Conservation (phyloP, 768 basidiomycete species). For the Collybiopsis confluens region DNA sequence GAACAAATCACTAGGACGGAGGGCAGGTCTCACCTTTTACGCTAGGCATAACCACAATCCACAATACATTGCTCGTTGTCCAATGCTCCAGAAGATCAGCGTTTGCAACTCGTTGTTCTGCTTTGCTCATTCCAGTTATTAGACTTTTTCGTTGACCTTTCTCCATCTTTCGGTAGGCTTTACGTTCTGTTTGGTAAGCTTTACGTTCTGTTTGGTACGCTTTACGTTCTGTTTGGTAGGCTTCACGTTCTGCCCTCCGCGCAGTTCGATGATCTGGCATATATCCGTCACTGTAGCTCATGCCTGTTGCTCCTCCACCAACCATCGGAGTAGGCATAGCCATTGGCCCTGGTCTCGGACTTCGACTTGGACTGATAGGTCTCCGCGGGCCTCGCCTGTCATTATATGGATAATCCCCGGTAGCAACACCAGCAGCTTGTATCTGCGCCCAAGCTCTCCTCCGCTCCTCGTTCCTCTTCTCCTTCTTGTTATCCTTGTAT, state of each 20-base stretch:
- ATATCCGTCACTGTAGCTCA: neutral
- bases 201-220: neutral
- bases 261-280: constrained; percentile 1
- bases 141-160: neutral
- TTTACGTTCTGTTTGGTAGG: constrained; percentile 1
- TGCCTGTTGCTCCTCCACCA: neutral
- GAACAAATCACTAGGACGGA: too few relatives aligned
- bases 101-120: constrained; percentile 12
- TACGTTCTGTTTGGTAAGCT: constrained; percentile 1
- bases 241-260: neutral
- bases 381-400: neutral
- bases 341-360: neutral
- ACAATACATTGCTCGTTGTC: constrained; percentile 14
- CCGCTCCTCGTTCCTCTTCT: constrained; percentile 14
- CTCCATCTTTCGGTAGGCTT: constrained; percentile 1
- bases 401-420: constrained; percentile 1
- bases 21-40: constrained; percentile 16
- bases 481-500: constrained; percentile 12
- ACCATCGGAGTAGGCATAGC: neutral
- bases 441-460: constrained; percentile 14
- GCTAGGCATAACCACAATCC: constrained; percentile 20
- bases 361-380: neutral
- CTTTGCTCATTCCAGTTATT: constrained; percentile 1
- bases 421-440: neutral
- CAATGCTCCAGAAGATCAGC: constrained; percentile 20